Evolutionary conservation across 371 early-diverging fungal species (phyloP), one percentile per base, ranked within the genome.

Genomic region (Mortierella sp.): DNA sequence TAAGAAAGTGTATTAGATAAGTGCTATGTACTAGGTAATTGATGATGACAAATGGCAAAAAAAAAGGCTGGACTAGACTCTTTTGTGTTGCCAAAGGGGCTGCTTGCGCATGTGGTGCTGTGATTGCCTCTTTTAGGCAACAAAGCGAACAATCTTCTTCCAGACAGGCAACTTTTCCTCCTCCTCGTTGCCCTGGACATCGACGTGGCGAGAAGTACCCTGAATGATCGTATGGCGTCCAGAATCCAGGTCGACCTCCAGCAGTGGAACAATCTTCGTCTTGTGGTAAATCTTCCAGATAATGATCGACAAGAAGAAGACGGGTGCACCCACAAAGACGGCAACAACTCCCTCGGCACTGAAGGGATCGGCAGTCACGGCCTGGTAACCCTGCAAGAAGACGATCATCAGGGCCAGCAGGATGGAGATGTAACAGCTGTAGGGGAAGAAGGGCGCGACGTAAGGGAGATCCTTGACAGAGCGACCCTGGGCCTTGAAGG

Each of bases 401-500:
- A 94, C 87, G 66, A 94, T 87, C 74, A 94, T 89, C 5, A 86
- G 68, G 34, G 90, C 88, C 47, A 93, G 77, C 40, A 89, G 75
- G 66, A 93, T 90, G n/a, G 93, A 89, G 55, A 92, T 79, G 68
- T 93, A 93, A 37, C 92, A 89, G 66, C 90, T 87, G 47, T 86
- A 71, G 0, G 96, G 96, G 87, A 90, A 94, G n/a, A 92, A 81
- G 4, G 93, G 92, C 0, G 96, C 90, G 6, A 85, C 71, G 71
- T 95, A 96, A 1, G 96, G 96, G 39, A 96, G 86, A 13, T 90
- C 90, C 16, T 85, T 73, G 37, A 94, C 66, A 4, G 87, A 76
- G 39, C 90, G 89, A 9, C 94, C 93, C 71, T 97, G 97, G 13
- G 90, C 88, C 19, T 88, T 66, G 65, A 88, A 91, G 0, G 96